Evolutionary conservation across 2,329 filamentous ascomycete genomes (phyloP).

Genomic region (Drechslerella stenobrocha): DNA sequence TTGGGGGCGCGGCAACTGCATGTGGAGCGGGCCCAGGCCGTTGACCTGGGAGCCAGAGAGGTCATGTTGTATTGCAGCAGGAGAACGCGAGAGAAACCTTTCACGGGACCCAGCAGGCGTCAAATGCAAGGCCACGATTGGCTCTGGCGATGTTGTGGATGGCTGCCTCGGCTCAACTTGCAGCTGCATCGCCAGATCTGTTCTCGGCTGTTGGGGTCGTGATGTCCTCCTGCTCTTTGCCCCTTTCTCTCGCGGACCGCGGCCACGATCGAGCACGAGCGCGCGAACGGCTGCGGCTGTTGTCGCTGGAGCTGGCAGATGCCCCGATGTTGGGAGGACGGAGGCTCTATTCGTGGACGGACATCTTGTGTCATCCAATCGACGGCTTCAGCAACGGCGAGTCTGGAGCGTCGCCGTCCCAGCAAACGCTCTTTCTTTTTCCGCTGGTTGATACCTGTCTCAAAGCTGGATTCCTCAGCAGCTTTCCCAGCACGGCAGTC

Average conservation of each 20-base stretch:
- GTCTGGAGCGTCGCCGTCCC: conserved; percentile 29
- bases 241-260: no score
- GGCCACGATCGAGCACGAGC: conserved; percentile 1
- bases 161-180: conserved; percentile 40
- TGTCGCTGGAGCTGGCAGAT: conserved; percentile 25
- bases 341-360: conserved; percentile 6
- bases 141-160: conserved; percentile 25
- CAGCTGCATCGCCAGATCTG: conserved; percentile 35
- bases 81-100: conserved; percentile 44
- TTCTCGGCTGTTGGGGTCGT: conserved; percentile 24
- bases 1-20: conserved; percentile 8
- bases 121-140: conserved; percentile 43
- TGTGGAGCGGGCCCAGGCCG: conserved; percentile 6
- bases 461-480: conserved; percentile 32
- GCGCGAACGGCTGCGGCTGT: conserved; percentile 21
- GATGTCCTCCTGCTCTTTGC: conserved; percentile 29
- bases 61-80: conserved; percentile 45
- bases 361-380: conserved; percentile 35
- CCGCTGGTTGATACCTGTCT: conserved; percentile 24
- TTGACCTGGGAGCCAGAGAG: neutral
- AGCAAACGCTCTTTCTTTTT: conserved; percentile 44
- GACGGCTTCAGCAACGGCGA: neutral
- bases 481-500: conserved; percentile 36
- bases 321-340: conserved; percentile 7
- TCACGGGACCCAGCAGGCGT: conserved; percentile 47